Base-by-base conservation (phyloP, 2,329 filamentous ascomycete species). In the Hawksworthiomyces lignivorus region DNA sequence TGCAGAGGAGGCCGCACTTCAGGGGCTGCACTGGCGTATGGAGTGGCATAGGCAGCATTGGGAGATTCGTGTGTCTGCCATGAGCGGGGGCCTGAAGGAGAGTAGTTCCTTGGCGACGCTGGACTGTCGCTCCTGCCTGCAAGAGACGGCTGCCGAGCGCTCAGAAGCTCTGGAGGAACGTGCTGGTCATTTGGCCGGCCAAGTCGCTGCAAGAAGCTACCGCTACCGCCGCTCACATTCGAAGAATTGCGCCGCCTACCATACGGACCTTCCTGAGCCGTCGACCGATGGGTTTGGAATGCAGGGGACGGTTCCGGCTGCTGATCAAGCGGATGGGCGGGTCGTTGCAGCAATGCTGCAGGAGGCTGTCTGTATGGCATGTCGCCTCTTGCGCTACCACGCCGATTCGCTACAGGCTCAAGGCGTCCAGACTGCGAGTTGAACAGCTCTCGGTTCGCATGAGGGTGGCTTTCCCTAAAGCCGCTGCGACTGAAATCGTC, bases 351-450 rank as follows among this genome's bases (percentile, higher is more conserved):
- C 8, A 97, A 65, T 12, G 87, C 75, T 19, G 46, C 39, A 3
- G 50, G 43, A 4, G 87, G 84, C 50, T 90, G 82, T 36, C 84
- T 78, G 43, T 77, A 72, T 47, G 76, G 72, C 41, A 70, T 63
- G 40, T 92, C 85, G 42, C 79, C 75, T 39, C 84, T 77, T 49
- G 76, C 67, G 22, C 83, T 79, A 15, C 77, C 78, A 50, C 87
- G 79, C 28, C 88, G 81, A 48, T 95, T 87, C 39, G 75, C 69
- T 4, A 89, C 90, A 14, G 89, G 88, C 58, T 97, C 90, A 53
- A 95, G 94, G 38, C 87, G 82, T 15, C 90, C 90, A 41, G 87
- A 95, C 42, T 94, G 84, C n/a, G 90, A 94, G 59, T 97, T 96
- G 65, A 81, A 97, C 0, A 97, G 69, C 60, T 97, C 89, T 43